Conservation (phyloP, 495 filamentous ascomycete genomes). For the Podospora anserina region DNA sequence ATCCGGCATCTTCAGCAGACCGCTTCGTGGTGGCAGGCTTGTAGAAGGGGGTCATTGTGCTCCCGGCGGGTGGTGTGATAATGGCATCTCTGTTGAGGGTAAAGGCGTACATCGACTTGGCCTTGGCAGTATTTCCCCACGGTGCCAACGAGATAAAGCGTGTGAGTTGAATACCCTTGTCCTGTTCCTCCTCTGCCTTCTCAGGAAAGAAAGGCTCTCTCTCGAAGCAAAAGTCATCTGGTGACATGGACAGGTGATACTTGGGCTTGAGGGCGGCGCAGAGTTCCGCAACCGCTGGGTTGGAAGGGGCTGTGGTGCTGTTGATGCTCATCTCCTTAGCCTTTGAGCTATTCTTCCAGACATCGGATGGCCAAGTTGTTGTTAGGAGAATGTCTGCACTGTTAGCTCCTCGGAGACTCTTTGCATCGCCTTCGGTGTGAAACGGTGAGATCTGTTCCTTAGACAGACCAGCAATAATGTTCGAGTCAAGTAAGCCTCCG, state of each 20-base stretch:
- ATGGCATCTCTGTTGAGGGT: conserved; percentile 60
- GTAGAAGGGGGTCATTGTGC: conserved; percentile 67
- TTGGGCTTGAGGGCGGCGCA: conserved; percentile 72
- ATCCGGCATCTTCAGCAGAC: conserved; percentile 55
- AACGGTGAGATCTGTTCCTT: conserved; percentile 63
- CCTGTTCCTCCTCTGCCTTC: conserved; percentile 26
- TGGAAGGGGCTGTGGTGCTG: conserved; percentile 34
- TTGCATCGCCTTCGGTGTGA: conserved; percentile 74
- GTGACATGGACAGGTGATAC: conserved; percentile 79
- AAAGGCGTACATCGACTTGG: conserved; percentile 91
- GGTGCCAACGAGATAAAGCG: conserved; percentile 85
- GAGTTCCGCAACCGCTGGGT: conserved; percentile 65
- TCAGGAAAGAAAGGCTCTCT: conserved; percentile 87
- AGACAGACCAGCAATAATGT: conserved; percentile 48
- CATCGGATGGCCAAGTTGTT: conserved; percentile 72
- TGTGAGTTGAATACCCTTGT: conserved; percentile 58
- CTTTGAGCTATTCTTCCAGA: conserved; percentile 54
- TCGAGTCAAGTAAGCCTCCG: conserved; percentile 63
- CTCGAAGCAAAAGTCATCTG: conserved; percentile 67
- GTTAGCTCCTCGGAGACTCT: conserved; percentile 66
- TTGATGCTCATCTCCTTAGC: conserved; percentile 50
- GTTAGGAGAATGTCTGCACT: conserved; percentile 83
- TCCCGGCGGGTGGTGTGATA: conserved; percentile 57
- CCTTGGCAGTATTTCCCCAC: conserved; percentile 66
- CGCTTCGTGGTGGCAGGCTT: conserved; percentile 53